Percentiles rank a stretch among this genome's conserved stretches.
Evolutionary conservation across 2,329 filamentous ascomycete species (phyloP).

Genomic region (Talaromyces sp.): DNA sequence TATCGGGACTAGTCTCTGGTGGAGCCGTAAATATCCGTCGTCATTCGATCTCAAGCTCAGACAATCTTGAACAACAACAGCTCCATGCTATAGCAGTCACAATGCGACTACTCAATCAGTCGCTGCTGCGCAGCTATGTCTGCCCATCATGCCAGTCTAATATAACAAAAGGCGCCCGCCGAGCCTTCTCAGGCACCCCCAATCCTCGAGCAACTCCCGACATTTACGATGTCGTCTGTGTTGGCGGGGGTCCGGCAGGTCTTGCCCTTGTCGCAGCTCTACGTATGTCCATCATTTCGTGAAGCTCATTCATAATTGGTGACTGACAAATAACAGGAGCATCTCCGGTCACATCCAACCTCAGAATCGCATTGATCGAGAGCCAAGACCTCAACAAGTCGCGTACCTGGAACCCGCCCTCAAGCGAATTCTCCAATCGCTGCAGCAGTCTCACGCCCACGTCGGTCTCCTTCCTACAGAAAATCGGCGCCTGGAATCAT

Average conservation of each 20-base stretch:
- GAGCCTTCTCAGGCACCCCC: constrained; percentile 36
- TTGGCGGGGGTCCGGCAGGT: constrained; percentile 85
- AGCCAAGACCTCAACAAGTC: constrained; percentile 76
- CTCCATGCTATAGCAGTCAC: background rate
- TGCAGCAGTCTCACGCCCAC: constrained; percentile 92
- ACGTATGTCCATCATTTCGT: constrained; percentile 53
- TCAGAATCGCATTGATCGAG: constrained; percentile 87
- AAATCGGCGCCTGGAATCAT: constrained; percentile 82
- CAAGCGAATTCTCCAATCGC: constrained; percentile 80
- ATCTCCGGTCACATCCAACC: constrained; percentile 69
- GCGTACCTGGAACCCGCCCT: constrained; percentile 64
- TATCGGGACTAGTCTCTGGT: background rate
- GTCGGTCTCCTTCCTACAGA: constrained; percentile 77
- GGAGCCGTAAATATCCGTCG: constrained; percentile 2
- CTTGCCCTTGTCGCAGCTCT: constrained; percentile 77
- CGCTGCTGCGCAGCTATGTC: constrained; percentile 39
- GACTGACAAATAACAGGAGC: constrained; percentile 57
- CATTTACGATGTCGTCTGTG: constrained; percentile 89
- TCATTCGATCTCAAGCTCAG: background rate
- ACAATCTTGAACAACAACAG: background rate
- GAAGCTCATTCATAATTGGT: background rate
- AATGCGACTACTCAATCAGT: constrained; percentile 38
- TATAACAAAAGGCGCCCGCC: constrained; percentile 25
- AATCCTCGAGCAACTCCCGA: constrained; percentile 54
- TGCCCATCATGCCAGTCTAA: constrained; percentile 42